Percentiles rank a stretch among this genome's conserved stretches.
Conservation (phyloP, 768 basidiomycete genomes). For the Pleurotus tuber-regium region DNA sequence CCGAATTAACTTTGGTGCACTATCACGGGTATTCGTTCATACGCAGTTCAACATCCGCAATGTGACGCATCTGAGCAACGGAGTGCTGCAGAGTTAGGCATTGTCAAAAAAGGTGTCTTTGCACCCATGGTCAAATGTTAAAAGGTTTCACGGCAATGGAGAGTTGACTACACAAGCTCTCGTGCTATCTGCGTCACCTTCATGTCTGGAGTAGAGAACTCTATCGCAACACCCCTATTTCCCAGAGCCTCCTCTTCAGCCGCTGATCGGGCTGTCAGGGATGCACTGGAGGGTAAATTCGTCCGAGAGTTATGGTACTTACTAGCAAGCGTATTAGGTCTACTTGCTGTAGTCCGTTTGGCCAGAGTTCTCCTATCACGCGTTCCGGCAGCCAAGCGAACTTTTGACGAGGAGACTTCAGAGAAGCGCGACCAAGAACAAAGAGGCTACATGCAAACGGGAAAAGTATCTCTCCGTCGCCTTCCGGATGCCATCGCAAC, state of each 20-base stretch:
- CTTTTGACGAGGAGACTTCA: neutral
- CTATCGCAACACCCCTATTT: slow-evolving; percentile 6
- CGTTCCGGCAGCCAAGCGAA: neutral
- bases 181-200: neutral
- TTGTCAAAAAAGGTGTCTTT: slow-evolving; percentile 10
- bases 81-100: neutral
- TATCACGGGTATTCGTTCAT: neutral
- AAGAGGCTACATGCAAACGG: neutral
- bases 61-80: neutral
- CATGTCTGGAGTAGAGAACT: neutral
- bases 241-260: slow-evolving; percentile 20
- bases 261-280: slow-evolving; percentile 33
- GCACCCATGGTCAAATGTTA: slow-evolving; percentile 8
- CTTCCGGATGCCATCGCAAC: slow-evolving; percentile 37
- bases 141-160: neutral
- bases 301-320: slow-evolving; percentile 41
- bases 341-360: slow-evolving; percentile 32
- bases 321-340: slow-evolving; percentile 32
- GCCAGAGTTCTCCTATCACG: slow-evolving; percentile 17
- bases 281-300: slow-evolving; percentile 30
- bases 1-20: neutral
- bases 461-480: slow-evolving; percentile 18
- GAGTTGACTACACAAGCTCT: neutral
- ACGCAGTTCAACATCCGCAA: neutral
- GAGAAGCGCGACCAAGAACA: slow-evolving; percentile 23